phyloP scores from a whole-genome alignment of 169 alveolate genomes.

The Eimeria necatrix region DNA sequence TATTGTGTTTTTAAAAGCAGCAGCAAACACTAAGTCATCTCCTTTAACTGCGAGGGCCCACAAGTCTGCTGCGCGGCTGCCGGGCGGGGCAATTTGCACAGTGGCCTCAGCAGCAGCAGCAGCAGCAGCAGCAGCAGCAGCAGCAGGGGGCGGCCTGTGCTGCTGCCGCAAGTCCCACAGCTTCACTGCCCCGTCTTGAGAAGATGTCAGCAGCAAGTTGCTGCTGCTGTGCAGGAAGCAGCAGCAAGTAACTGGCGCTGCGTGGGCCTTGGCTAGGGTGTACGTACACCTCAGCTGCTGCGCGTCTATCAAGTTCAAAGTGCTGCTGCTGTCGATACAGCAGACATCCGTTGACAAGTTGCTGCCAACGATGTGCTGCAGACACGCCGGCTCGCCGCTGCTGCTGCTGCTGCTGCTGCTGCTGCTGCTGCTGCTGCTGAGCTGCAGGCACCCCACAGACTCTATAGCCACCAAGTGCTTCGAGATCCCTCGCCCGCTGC shows the following conservation, averaged over 20 bases:
- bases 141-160: not conserved
- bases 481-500: not conserved
- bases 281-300: constrained; percentile 21
- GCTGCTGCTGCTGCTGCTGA: not conserved
- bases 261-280: constrained; percentile 18
- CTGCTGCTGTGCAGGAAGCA: constrained; percentile 34
- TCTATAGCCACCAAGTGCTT: not conserved
- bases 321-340: constrained; percentile 39
- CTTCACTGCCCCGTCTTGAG: constrained; percentile 58
- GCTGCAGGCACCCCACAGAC: not conserved
- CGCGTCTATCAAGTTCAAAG: not conserved
- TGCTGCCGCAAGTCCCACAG: constrained; percentile 40
- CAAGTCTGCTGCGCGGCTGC: constrained; percentile 58
- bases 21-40: constrained; percentile 26
- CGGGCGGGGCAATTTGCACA: constrained; percentile 50
- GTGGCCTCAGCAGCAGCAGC: constrained; percentile 23
- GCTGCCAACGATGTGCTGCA: constrained; percentile 57
- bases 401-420: not conserved
- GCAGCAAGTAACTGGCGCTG: constrained; percentile 33
- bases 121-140: not conserved
- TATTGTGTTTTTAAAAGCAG: not conserved
- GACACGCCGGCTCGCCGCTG: constrained; percentile 9
- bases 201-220: constrained; percentile 1
- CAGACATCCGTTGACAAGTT: not conserved
- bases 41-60: constrained; percentile 53